These are phyloP conservation scores for Candida incommunis DNA, from an alignment of 805 yeast species.

Conservation along the genomic window DNA sequence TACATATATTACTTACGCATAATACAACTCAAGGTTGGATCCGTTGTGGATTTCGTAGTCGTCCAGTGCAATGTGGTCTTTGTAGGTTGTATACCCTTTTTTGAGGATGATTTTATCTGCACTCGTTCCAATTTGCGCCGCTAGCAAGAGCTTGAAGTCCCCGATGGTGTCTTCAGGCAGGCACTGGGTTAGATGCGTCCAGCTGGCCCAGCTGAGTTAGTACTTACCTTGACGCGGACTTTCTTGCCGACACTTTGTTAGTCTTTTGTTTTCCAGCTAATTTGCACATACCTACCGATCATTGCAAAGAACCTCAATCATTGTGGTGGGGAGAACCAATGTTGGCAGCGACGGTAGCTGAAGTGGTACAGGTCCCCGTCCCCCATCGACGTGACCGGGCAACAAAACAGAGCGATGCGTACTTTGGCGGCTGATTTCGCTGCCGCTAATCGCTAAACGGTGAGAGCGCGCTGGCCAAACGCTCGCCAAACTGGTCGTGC, in stretches of 20 bases:
- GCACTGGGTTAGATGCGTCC: constrained; percentile 27
- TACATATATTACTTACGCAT: constrained; percentile 2
- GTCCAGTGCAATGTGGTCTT: constrained; percentile 83
- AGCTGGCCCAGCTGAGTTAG: constrained; percentile 19
- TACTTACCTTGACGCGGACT: constrained; percentile 42
- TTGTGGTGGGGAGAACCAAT: constrained; percentile 12
- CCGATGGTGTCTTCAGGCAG: constrained; percentile 74
- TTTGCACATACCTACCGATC: constrained; percentile 33
- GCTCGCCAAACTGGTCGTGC: too few species aligned
- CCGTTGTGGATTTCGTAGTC: constrained; percentile 93
- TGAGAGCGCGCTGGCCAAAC: too few species aligned
- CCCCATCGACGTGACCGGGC: too few species aligned
- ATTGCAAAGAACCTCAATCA: constrained; percentile 63
- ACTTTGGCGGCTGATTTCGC: too few species aligned
- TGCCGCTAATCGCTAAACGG: too few species aligned
- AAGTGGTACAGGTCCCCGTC: too few species aligned
- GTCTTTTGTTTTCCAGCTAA: constrained; percentile 3
- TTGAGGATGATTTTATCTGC: constrained; percentile 53
- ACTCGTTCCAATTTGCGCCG: constrained; percentile 70
- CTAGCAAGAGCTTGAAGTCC: constrained; percentile 74
- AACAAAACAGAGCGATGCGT: too few species aligned
- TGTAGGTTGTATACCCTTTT: constrained; percentile 72
- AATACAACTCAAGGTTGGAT: constrained; percentile 67
- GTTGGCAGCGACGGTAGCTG: background rate
- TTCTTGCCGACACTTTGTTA: constrained; percentile 63